Percentiles rank a stretch among this genome's conserved stretches.
Evolutionary conservation across 345 rosid species (phyloP).

Genomic region (Eucalyptus regnans): DNA sequence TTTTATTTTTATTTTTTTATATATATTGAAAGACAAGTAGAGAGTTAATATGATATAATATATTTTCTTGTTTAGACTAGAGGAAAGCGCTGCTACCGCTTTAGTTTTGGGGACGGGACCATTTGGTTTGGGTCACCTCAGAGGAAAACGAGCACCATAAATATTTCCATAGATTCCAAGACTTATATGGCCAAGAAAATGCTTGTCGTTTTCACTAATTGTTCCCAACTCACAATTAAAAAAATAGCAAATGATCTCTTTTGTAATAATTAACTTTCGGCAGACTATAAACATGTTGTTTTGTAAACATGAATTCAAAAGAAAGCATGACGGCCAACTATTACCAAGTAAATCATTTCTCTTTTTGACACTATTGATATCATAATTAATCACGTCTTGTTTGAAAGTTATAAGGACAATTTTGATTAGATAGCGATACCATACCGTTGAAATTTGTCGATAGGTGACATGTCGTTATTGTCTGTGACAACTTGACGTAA

Average conservation of each 20-base stretch:
- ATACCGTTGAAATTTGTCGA: background rate
- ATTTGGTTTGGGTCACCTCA: background rate
- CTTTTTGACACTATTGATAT: background rate
- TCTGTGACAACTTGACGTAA: background rate
- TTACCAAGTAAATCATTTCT: background rate
- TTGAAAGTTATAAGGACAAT: background rate
- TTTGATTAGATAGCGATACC: background rate
- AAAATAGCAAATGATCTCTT: no score
- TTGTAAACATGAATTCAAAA: background rate
- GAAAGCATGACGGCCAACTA: background rate
- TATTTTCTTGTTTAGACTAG: background rate
- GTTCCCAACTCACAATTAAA: background rate
- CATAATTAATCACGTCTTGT: background rate
- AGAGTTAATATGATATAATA: background rate
- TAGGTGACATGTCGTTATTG: background rate
- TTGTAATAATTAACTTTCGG: background rate
- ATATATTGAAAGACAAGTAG: background rate
- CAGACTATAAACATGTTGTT: background rate
- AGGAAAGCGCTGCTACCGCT: background rate
- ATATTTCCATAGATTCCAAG: background rate
- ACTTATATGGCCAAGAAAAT: background rate
- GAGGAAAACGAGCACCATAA: background rate
- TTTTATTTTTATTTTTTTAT: background rate
- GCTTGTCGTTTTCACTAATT: background rate
- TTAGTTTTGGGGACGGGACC: background rate